These are phyloP conservation scores for Aquilaria sinensis DNA, from an alignment of 345 rosid genomes.

Conservation along the genomic window DNA sequence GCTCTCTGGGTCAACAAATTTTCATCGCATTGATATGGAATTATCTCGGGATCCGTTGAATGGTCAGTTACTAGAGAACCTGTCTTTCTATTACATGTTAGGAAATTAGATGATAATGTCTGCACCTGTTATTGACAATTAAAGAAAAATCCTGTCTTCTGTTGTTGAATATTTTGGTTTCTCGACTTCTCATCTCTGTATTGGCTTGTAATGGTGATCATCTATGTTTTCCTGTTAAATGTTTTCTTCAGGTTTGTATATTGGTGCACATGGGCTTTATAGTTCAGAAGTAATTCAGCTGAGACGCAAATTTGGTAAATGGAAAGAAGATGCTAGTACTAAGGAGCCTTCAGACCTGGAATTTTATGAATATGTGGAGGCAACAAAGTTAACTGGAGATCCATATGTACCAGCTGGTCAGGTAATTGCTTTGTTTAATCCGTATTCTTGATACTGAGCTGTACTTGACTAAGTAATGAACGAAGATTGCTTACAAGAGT, in stretches of 20 bases:
- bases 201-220: neutral
- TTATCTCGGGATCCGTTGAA: constrained; percentile 65
- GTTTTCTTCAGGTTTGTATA: constrained; percentile 62
- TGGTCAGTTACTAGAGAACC: constrained; percentile 38
- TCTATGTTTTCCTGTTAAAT: neutral
- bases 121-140: neutral
- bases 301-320: constrained; percentile 79
- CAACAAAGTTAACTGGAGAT: constrained; percentile 85
- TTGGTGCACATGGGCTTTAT: constrained; percentile 82
- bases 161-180: neutral
- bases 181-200: neutral
- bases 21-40: constrained; percentile 68
- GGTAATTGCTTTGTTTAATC: constrained; percentile 33
- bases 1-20: constrained; percentile 75
- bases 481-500: neutral
- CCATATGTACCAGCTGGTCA: constrained; percentile 94
- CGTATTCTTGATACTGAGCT: neutral
- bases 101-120: constrained; percentile 4
- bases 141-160: neutral
- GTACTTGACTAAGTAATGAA: neutral
- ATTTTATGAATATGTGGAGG: constrained; percentile 94
- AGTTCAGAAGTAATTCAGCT: constrained; percentile 84
- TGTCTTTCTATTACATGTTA: neutral
- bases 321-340: constrained; percentile 57
- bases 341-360: constrained; percentile 56